Conservation (phyloP, 495 filamentous ascomycete genomes). For the Thozetella sp. region DNA sequence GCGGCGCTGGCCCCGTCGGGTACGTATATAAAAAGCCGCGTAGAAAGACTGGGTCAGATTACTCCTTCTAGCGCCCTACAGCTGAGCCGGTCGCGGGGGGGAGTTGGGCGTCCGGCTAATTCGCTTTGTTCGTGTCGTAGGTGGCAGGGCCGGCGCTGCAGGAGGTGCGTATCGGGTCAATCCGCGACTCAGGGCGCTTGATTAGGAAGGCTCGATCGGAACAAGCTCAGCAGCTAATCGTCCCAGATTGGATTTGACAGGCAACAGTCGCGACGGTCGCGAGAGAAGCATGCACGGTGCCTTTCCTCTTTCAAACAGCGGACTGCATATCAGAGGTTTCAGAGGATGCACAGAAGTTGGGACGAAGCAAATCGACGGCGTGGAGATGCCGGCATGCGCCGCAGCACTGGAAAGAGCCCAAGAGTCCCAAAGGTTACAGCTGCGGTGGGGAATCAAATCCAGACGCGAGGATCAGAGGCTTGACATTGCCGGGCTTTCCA, state of each 20-base stretch:
- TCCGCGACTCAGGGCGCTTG: constrained; percentile 2
- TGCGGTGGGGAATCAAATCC: constrained; percentile 11
- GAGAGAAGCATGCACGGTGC: constrained; percentile 9
- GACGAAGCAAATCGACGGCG: background rate
- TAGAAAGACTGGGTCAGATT: constrained; percentile 2
- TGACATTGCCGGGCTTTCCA: background rate
- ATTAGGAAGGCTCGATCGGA: background rate
- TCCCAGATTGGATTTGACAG: background rate
- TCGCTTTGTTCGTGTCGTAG: background rate
- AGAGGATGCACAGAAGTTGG: background rate
- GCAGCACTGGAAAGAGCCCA: background rate
- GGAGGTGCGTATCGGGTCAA: constrained; percentile 3
- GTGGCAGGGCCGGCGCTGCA: background rate
- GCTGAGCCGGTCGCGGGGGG: constrained; percentile 6
- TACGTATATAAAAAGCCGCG: constrained; percentile 1
- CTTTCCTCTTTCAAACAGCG: constrained; percentile 7
- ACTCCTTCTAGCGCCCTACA: background rate
- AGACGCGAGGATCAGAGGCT: constrained; percentile 5
- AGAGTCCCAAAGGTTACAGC: background rate
- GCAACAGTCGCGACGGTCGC: background rate
- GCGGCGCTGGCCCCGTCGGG: constrained; percentile 10
- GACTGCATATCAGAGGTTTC: constrained; percentile 11
- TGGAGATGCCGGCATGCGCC: background rate
- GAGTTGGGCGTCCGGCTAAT: background rate
- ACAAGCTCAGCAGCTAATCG: background rate